These are phyloP conservation scores for Themeda triandra DNA, from an alignment of 176 grass and related monocot genomes.

Conservation along the genomic window DNA sequence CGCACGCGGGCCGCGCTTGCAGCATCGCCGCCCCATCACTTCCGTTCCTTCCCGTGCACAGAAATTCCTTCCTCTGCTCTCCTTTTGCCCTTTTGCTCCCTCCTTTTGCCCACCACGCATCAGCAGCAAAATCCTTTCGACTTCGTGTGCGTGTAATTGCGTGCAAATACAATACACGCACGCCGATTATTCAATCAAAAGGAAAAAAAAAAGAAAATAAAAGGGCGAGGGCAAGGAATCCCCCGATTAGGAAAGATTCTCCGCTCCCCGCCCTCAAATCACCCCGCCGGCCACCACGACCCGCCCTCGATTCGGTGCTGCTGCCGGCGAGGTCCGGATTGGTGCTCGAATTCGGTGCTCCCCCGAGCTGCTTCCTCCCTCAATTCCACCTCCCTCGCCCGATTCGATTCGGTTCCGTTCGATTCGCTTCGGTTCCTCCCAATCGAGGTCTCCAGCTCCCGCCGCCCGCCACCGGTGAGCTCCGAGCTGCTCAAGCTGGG, in stretches of 20 bases:
- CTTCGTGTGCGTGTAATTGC: not conserved
- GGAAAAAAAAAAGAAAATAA: not conserved
- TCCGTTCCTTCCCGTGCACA: not conserved
- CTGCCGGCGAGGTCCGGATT: not conserved
- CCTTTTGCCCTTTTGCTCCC: too few species aligned
- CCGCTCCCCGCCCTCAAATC: not conserved
- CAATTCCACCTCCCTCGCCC: not conserved
- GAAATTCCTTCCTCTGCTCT: not conserved
- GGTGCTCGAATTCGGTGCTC: not conserved
- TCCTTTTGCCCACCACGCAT: too few species aligned
- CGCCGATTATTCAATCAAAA: not conserved
- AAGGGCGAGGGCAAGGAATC: not conserved
- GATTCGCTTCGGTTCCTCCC: constrained; percentile 1
- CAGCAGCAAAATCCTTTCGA: too few species aligned
- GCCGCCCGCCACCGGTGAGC: not conserved
- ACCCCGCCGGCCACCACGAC: not conserved
- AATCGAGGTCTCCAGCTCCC: not conserved
- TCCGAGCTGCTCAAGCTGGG: not conserved
- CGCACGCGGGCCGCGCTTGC: not conserved
- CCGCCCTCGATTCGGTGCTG: not conserved
- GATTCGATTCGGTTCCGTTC: not conserved
- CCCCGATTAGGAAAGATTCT: constrained; percentile 19
- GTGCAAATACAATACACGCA: not conserved
- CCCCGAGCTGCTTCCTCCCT: not conserved
- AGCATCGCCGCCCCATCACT: too few species aligned